Evolutionary conservation across 768 basidiomycete species (phyloP), one percentile per base, ranked within the genome.

Genomic region (Suillus subluteus): DNA sequence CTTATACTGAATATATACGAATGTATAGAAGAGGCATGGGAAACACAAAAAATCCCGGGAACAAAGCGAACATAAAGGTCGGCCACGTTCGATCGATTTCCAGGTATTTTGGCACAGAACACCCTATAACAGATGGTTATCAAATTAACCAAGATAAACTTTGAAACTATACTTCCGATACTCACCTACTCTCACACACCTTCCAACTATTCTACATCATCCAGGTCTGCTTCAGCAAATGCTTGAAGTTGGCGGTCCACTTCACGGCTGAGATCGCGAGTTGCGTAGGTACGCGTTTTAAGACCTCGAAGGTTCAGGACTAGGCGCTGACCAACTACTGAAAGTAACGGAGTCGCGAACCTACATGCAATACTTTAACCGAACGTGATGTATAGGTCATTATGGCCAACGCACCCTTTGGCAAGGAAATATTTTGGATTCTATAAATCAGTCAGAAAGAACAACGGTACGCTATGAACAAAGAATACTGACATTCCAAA

Each of bases 191-290:
- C 26, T 1, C 11, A 11, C 18, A 13, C 40, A 43, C 1, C 13
- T 43, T 43, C 41, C 4, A 18, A 4, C 6, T 32, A 30, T 30
- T 12, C 15, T 4, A 15, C 6, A 40, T 30, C 21, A 16, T 43
- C 26, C 21, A 35, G 12, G 6, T 2, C 54, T 30, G 16, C 2
- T 3, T 59, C 63, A 32, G 18, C 62, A 26, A 73, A 64, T 6
- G 44, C 66, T 2, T 46, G 61, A 12, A 73, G 40, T 58, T 73
- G 73, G 44, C 67, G 62, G 63, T 73, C 66, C 8, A 74, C 65
- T 16, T 72, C 73, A 32, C 30, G 61, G 11, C 73, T 71, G 11
- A 73, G 21, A 41, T 69, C 66, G 18, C 46, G 35, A 4, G 40
- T 66, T 1, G 55, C 40, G 2, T 62, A 50, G 2, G 37, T 26